Evolutionary conservation across 176 grass and related monocot genomes (phyloP).

Genomic region (Poa pratensis): DNA sequence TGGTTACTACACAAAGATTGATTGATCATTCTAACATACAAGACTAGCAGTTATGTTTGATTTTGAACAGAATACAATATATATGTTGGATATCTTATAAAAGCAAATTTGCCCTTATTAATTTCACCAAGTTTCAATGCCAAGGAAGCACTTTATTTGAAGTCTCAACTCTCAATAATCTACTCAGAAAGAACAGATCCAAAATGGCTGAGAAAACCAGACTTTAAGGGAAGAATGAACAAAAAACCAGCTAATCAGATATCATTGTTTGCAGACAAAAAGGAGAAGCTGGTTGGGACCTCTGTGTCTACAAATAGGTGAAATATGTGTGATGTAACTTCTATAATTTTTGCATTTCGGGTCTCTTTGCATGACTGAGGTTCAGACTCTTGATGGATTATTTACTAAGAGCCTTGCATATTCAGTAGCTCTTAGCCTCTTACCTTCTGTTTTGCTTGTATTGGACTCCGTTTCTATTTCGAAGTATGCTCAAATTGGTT

Average conservation of each 20-base stretch:
- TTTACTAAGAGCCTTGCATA: neutral
- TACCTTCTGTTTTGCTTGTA: neutral
- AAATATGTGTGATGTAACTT: neutral
- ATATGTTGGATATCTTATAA: neutral
- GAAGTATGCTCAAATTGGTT: neutral
- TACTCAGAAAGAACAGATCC: neutral
- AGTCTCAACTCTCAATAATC: neutral
- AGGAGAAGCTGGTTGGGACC: neutral
- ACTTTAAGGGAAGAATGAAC: neutral
- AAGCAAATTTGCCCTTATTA: neutral
- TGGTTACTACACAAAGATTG: neutral
- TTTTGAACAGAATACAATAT: slow-evolving; percentile 5
- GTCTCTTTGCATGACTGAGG: neutral
- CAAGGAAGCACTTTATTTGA: neutral
- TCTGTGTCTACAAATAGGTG: neutral
- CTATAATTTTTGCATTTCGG: neutral
- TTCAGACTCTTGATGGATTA: neutral
- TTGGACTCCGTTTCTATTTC: neutral
- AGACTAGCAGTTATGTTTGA: neutral
- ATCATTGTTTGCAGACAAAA: neutral
- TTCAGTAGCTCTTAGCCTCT: neutral
- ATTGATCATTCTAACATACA: slow-evolving; percentile 2
- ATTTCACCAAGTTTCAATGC: neutral
- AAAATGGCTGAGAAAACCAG: neutral
- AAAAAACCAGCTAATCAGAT: neutral